Conservation (phyloP, 169 alveolate species). For the Eimeria maxima region DNA sequence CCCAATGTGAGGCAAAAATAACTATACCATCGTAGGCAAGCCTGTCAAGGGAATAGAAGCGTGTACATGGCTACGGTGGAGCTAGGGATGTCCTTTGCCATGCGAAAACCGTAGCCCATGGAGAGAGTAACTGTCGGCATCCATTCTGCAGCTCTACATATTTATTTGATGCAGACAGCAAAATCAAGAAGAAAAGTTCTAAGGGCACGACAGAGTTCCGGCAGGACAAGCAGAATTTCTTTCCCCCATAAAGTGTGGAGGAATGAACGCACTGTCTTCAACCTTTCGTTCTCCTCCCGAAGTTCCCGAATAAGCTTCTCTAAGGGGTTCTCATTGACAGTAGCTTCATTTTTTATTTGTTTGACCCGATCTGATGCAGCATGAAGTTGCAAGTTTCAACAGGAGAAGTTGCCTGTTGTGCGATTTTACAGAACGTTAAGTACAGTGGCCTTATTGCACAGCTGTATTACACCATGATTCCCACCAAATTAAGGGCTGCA, state of each 20-base stretch:
- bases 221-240: neutral
- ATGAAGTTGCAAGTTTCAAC: neutral
- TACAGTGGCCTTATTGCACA: neutral
- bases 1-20: neutral
- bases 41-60: neutral
- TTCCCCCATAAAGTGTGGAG: neutral
- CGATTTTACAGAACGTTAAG: neutral
- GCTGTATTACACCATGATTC: neutral
- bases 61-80: neutral
- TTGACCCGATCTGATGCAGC: slow-evolving; percentile 89
- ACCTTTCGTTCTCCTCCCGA: slow-evolving; percentile 86
- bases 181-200: neutral
- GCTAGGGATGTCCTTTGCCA: neutral
- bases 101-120: neutral
- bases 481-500: neutral
- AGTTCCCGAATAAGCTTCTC: slow-evolving; percentile 94
- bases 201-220: neutral
- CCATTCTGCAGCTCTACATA: neutral
- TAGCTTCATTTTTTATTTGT: slow-evolving; percentile 93
- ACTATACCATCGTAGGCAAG: neutral
- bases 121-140: neutral
- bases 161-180: neutral
- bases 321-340: slow-evolving; percentile 92
- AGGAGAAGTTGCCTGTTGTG: neutral
- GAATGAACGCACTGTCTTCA: slow-evolving; percentile 58